Conservation (phyloP, 148 eudicot species). For the Arbutus unedo region DNA sequence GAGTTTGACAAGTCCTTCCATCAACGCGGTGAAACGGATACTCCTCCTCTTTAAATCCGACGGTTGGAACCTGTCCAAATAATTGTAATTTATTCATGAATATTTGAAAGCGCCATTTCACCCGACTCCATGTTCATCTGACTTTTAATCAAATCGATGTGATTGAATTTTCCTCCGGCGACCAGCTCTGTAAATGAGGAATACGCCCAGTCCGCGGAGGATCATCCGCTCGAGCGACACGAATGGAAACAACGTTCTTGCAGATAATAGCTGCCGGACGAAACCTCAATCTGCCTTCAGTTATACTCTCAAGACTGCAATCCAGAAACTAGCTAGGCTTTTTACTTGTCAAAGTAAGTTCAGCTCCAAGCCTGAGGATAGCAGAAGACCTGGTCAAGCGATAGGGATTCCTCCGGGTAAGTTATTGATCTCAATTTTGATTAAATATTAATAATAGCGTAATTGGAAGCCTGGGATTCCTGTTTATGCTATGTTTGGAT, state of each 20-base stretch:
- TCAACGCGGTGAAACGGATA: no score
- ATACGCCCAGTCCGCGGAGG: neutral
- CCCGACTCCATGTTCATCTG: neutral
- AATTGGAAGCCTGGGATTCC: neutral
- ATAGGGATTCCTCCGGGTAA: constrained; percentile 25
- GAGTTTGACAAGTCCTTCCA: no score
- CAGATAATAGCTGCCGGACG: neutral
- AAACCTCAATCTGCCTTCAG: neutral
- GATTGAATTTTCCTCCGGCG: neutral
- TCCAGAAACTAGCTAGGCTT: constrained; percentile 20
- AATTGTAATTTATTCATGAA: no score
- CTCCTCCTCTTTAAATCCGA: no score
- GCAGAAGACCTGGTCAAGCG: neutral
- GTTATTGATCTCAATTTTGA: neutral
- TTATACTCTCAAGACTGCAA: constrained; percentile 15
- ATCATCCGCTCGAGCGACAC: neutral
- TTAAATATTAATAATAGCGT: neutral
- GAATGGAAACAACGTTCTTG: neutral
- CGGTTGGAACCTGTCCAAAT: no score
- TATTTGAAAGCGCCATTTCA: neutral
- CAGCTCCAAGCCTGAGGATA: neutral
- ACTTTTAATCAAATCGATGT: neutral
- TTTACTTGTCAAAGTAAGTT: constrained; percentile 20
- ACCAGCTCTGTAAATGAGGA: constrained; percentile 11
- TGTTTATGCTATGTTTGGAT: neutral